Conservation (phyloP, 208 protist genomes). For the Trypanosoma platydactyli region DNA sequence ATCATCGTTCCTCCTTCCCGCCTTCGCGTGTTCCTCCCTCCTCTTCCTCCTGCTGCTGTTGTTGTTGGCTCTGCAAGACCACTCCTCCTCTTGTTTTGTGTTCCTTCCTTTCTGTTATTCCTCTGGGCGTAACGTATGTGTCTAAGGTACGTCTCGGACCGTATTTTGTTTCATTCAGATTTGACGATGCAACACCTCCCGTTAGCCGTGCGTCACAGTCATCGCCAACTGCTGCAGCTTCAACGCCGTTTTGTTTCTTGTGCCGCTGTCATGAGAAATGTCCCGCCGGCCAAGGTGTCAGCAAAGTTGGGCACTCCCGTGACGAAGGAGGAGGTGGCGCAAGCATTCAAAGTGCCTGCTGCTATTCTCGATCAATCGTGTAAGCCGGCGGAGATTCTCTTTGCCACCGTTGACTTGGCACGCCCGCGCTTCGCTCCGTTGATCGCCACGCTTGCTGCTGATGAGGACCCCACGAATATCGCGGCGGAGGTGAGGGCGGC, state of each 20-base stretch:
- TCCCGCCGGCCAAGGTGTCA: constrained; percentile 32
- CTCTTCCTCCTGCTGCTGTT: not conserved
- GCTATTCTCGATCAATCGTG: constrained; percentile 50
- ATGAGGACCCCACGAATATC: constrained; percentile 62
- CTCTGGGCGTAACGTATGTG: not conserved
- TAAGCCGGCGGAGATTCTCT: constrained; percentile 51
- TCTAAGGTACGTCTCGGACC: not conserved
- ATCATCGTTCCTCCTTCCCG: no score
- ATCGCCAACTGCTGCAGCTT: not conserved
- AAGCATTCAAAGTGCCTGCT: constrained; percentile 49
- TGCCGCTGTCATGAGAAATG: constrained; percentile 52
- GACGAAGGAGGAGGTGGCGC: constrained; percentile 48
- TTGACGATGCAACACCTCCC: constrained; percentile 1
- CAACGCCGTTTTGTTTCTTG: constrained; percentile 42
- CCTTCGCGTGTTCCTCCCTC: not conserved
- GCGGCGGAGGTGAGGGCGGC: constrained; percentile 49
- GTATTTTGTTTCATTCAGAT: not conserved
- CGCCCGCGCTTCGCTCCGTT: constrained; percentile 58
- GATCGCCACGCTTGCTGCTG: constrained; percentile 48
- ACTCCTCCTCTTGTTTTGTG: constrained; percentile 11
- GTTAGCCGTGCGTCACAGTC: not conserved
- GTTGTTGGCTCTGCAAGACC: not conserved
- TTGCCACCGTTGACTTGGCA: constrained; percentile 72
- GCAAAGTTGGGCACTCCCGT: constrained; percentile 52
- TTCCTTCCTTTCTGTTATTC: constrained; percentile 1